Conservation (phyloP, 2,329 filamentous ascomycete genomes). For the Cephalotrichum gorgonifer region DNA sequence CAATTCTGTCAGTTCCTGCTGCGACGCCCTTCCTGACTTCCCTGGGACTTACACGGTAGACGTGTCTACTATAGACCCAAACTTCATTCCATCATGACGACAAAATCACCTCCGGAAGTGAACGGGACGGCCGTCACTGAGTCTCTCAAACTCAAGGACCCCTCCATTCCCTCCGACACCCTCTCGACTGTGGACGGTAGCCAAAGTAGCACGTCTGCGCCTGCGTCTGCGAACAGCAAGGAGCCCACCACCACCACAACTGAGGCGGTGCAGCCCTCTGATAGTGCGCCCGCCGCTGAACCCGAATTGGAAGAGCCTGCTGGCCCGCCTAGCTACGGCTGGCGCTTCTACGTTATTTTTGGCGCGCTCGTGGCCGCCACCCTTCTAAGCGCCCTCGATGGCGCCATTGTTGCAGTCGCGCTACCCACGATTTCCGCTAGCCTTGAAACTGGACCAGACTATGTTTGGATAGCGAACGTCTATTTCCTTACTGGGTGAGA, state of each 20-base stretch:
- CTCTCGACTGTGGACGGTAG: not conserved
- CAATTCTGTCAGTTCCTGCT: no score
- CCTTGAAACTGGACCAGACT: constrained; percentile 7
- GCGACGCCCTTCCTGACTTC: no score
- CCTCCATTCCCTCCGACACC: not conserved
- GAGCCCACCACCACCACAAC: not conserved
- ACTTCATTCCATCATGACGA: not conserved
- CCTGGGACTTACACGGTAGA: no score
- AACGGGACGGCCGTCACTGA: not conserved
- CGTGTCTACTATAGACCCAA: no score
- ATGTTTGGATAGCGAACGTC: constrained; percentile 13
- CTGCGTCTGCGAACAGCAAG: not conserved
- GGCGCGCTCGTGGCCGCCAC: constrained; percentile 6
- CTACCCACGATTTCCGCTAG: constrained; percentile 11
- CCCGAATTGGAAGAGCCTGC: not conserved
- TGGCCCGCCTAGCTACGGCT: not conserved
- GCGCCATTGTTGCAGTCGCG: constrained; percentile 11
- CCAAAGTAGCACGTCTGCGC: not conserved
- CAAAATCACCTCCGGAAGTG: not conserved
- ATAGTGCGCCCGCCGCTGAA: not conserved
- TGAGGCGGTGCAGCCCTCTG: not conserved
- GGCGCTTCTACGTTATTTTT: constrained; percentile 5
- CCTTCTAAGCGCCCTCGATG: constrained; percentile 12
- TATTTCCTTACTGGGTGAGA: constrained; percentile 11
- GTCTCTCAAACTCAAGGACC: not conserved